Conservation (phyloP, 192 early-diverging fungal genomes). For the Backusella macrospora region DNA sequence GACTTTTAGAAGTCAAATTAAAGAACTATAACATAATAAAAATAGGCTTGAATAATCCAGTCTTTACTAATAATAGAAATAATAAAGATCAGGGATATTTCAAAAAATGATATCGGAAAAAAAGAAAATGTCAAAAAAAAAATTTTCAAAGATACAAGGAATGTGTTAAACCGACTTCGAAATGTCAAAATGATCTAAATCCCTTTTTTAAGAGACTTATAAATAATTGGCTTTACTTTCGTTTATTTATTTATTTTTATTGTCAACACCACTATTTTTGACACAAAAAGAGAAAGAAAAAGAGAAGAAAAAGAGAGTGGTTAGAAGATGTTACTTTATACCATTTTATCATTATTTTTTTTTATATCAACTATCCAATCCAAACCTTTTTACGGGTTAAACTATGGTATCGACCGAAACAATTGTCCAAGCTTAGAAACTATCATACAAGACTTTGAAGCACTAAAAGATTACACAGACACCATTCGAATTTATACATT, state of each 20-base stretch:
- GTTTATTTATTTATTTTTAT: background rate
- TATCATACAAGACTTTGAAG: constrained; percentile 48
- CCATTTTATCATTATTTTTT: background rate
- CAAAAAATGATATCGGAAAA: no score
- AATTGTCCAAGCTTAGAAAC: constrained; percentile 54
- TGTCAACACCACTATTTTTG: background rate
- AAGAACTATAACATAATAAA: no score
- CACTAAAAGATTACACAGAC: constrained; percentile 51
- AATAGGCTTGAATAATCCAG: no score
- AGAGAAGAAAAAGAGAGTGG: no score
- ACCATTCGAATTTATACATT: constrained; percentile 55
- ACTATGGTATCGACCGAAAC: constrained; percentile 57
- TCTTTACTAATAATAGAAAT: no score
- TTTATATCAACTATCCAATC: background rate
- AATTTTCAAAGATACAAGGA: background rate
- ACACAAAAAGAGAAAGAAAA: background rate
- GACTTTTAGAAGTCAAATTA: no score
- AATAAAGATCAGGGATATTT: no score
- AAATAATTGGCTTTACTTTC: background rate
- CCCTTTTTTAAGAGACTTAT: background rate
- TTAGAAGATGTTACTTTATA: background rate
- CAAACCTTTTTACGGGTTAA: constrained; percentile 47
- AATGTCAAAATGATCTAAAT: background rate
- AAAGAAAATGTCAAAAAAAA: no score
- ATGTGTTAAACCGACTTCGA: background rate